Conservation (phyloP, 225 moss, liverwort and hornwort species). For the Takakia lepidozioides region DNA sequence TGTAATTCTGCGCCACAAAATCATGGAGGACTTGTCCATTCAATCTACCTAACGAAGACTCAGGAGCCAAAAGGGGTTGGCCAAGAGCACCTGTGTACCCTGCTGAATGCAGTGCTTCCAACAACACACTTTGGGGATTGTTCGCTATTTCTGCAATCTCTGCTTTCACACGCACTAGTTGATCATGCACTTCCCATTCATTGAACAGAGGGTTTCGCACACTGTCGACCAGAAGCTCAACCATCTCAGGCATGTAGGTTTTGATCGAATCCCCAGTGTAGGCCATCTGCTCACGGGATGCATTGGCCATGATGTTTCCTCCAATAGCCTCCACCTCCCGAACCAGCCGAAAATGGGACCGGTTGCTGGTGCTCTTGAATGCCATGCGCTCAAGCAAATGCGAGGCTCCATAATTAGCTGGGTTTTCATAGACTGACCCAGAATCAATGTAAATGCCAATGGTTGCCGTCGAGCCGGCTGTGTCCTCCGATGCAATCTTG, state of each 20-base stretch:
- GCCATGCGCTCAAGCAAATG: conserved; percentile 48
- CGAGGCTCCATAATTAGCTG: conserved; percentile 13
- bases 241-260: conserved; percentile 45
- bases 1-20: conserved; percentile 26
- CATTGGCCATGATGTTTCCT: conserved; percentile 36
- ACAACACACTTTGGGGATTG: conserved; percentile 27
- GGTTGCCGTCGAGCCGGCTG: conserved; percentile 23
- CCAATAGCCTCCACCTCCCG: conserved; percentile 48
- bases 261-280: conserved; percentile 28
- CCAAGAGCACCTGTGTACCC: conserved; percentile 34
- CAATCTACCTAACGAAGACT: conserved; percentile 28
- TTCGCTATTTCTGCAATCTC: conserved; percentile 29
- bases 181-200: conserved; percentile 45
- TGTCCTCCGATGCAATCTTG: conserved; percentile 32
- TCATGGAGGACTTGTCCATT: conserved; percentile 21
- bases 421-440: conserved; percentile 31
- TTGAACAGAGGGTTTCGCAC: conserved; percentile 30
- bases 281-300: conserved; percentile 43
- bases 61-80: conserved; percentile 29
- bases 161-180: conserved; percentile 26
- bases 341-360: conserved; percentile 35
- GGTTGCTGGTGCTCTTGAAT: conserved; percentile 43
- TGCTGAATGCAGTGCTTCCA: conserved; percentile 45
- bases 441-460: conserved; percentile 34
- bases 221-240: conserved; percentile 35